Base-by-base conservation (phyloP, 495 filamentous ascomycete genomes). In the Aspergillus avenaceus region DNA sequence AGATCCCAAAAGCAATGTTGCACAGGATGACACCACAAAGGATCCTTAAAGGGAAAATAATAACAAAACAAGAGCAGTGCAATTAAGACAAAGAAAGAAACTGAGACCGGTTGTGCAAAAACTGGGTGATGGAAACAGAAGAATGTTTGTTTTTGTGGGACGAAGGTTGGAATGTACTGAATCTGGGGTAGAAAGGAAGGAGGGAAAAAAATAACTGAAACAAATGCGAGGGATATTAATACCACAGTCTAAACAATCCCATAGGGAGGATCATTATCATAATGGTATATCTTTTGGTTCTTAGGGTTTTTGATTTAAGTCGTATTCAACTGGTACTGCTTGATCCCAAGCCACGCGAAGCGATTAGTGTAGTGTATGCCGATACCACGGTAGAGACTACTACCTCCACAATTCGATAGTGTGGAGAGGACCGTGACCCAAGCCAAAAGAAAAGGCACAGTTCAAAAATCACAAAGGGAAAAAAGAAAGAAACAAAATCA, bases 91-190 rank as follows among this genome's bases (percentile, higher is more conserved):
- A n/a, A n/a, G n/a, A n/a, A n/a, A n/a, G n/a, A n/a, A n/a, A n/a
- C n/a, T n/a, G n/a, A n/a, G n/a, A n/a, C n/a, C n/a, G n/a, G n/a
- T n/a, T n/a, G n/a, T n/a, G n/a, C n/a, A n/a, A n/a, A n/a, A n/a
- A n/a, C n/a, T n/a, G n/a, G n/a, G n/a, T n/a, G n/a, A n/a, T n/a
- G 1, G 12, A 38, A 38, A 19, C 5, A 6, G 31, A 12, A 9
- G 44, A 62, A 47, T 46, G 44, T 43, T 27, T n/a, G 22, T 43
- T 43, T n/a, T 28, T 21, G 12, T 42, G 14, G 16, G 28, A 31
- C n/a, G 9, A 18, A 4, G 24, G n/a, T 26, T 1, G 24, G 9
- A 19, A 42, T 42, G n/a, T n/a, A n/a, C 21, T 24, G n/a, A 42
- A 42, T 42, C 41, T 28, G 41, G 23, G 41, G 41, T 43, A 43